Evolutionary conservation across 257 asterid species (phyloP).

Genomic region (Paulownia fortunei): DNA sequence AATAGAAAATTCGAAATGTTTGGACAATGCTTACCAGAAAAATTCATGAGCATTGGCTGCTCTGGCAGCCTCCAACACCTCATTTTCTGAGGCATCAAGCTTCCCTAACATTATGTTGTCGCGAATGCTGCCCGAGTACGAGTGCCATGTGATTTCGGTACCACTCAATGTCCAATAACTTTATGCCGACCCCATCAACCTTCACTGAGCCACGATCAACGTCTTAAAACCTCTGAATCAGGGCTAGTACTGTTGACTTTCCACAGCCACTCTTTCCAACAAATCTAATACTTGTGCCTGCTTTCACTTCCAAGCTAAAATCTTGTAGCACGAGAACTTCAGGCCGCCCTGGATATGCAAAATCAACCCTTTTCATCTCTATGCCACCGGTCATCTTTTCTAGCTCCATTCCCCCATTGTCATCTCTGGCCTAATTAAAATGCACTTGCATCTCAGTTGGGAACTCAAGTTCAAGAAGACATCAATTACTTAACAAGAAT

Average conservation of each 20-base stretch:
- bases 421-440: conserved; percentile 46
- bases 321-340: conserved; percentile 51
- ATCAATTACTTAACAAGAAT: too few relatives aligned
- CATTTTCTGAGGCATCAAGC: conserved; percentile 64
- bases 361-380: conserved; percentile 72
- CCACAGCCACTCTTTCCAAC: conserved; percentile 91
- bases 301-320: conserved; percentile 65
- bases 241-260: conserved; percentile 76
- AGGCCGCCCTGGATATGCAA: conserved; percentile 72
- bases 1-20: too few relatives aligned
- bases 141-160: conserved; percentile 74
- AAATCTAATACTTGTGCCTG: conserved; percentile 77
- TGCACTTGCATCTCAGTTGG: background rate
- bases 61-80: conserved; percentile 74
- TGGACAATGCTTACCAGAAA: conserved; percentile 83
- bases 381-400: conserved; percentile 58
- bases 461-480: too few relatives aligned
- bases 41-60: conserved; percentile 90
- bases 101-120: conserved; percentile 73
- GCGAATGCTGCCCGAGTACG: conserved; percentile 76
- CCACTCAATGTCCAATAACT: conserved; percentile 63
- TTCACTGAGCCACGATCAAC: conserved; percentile 58
- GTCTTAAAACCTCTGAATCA: conserved; percentile 80
- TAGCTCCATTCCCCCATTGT: conserved; percentile 37
- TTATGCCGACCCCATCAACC: conserved; percentile 68